Base-by-base conservation (phyloP, 768 basidiomycete species). In the Amanita jacksonii region DNA sequence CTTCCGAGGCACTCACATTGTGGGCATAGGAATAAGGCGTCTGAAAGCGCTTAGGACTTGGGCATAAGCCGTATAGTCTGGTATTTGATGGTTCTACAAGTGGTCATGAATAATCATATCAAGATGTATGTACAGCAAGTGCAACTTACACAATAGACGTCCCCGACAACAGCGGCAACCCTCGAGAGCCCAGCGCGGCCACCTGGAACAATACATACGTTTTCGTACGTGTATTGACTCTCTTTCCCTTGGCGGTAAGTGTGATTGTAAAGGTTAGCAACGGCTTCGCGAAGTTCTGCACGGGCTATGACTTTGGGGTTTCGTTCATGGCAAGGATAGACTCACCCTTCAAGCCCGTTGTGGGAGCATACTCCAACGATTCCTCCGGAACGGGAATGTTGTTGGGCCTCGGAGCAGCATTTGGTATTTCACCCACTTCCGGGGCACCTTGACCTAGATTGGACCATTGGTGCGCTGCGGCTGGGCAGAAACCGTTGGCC, bases 151-250 rank as follows among this genome's bases (percentile, higher is more conserved):
- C 80, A 82, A 52, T 88, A 90, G 41, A 92, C 88, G 57, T 92
- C 87, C 33, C 87, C 81, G 46, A 97, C 76, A 39, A 97, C 92
- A 12, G 93, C 87, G 10, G 92, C 91, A 18, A 97, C 74, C 48
- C 93, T 81, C 22, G 88, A 86, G 49, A 97, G 72, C 8, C 92
- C 92, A 2, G 92, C 72, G 43, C 90, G 81, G 12, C 93, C 93
- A 34, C 93, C 93, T 9, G 93, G 93, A 0, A 96, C 92, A 53
- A 97, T 94, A 55, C 87, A 91, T 9, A 89, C 83, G 55, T 97
- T 97, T 63, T 93, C 90, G 51, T 70, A 85, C 1, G 89, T 92
- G 59, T 96, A 97, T 52, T 93, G 73, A 51, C 85, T 89, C 6
- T 61, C 47, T 63, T 85, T 93, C 37, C 77, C 86, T 52, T 84